Evolutionary conservation across 257 asterid genomes (phyloP).

Genomic region (Ajuga chamaepitys): DNA sequence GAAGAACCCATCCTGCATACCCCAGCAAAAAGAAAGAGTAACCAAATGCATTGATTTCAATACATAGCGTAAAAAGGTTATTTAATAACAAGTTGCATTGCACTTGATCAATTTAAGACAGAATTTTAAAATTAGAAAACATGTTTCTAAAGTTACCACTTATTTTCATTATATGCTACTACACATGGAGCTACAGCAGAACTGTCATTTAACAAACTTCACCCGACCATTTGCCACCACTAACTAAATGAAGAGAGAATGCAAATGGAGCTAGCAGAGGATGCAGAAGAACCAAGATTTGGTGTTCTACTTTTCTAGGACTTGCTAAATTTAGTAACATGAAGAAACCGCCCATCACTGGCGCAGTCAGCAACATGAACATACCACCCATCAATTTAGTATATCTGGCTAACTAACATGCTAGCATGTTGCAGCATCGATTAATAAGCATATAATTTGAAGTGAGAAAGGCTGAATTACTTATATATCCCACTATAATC

Average conservation of each 20-base stretch:
- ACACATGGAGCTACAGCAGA: not conserved
- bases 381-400: not conserved
- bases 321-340: not conserved
- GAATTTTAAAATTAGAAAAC: not conserved
- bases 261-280: not conserved
- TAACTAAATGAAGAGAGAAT: not conserved
- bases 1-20: slow-evolving; percentile 46
- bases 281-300: not conserved
- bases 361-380: not conserved
- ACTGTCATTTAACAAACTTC: not conserved
- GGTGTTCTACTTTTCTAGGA: not conserved
- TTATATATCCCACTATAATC: not conserved
- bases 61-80: not conserved
- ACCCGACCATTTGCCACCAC: not conserved
- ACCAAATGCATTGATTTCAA: not conserved
- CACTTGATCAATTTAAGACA: slow-evolving; percentile 2
- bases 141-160: not conserved
- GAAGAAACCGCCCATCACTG: not conserved
- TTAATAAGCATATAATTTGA: not conserved
- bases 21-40: slow-evolving; percentile 6
- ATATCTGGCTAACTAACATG: not conserved
- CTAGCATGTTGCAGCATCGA: not conserved
- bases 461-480: not conserved
- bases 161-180: not conserved
- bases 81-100: not conserved